Evolutionary conservation across 1,139 yeast genomes (phyloP), one percentile per base, ranked within the genome.

Genomic region (Hyphopichia wangnamkhiaoensis): DNA sequence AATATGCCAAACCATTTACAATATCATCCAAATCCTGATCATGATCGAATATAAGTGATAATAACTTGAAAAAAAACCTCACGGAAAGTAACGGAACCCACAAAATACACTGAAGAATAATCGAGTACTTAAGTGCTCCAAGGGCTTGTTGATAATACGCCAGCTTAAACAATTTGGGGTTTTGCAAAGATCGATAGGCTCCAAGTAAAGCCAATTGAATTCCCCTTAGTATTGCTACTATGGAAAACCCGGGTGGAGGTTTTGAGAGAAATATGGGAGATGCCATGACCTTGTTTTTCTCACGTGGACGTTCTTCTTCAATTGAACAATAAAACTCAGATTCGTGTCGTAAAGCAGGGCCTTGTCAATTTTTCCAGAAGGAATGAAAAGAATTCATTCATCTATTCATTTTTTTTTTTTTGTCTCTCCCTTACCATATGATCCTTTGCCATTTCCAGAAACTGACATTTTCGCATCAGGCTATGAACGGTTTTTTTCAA

Each of bases 141-240:
- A 61, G 34, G 0, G 73, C 74, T 43, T 61, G 63, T 25, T 53
- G 44, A 43, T 65, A 67, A 53, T 61, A 65, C 20, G 58, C 57
- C 5, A 61, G 52, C 29, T 56, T 51, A 36, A 64, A 58, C 36
- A 68, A 45, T 17, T 59, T 58, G 2, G 77, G 77, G 49, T 77
- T 76, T 47, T 68, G 71, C 20, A 76, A 54, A 1, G 79, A 72
- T 27, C 82, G 52, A 45, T 69, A 74, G 2, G 68, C 65, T 3
- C 83, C 81, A 6, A 76, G 56, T 5, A 74, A 38, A 0, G 80
- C 76, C 37, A 80, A 59, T 54, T 79, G 83, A 21, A 74, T 47
- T 0, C 85, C 84, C n/a, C 83, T 61, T 12, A 74, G 44, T 15
- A 79, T 65, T 0, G 81, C 70, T 43, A 68, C 45, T 1, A 66